Base-by-base conservation (phyloP, 805 yeast species). In the Starmerella etchellsii region DNA sequence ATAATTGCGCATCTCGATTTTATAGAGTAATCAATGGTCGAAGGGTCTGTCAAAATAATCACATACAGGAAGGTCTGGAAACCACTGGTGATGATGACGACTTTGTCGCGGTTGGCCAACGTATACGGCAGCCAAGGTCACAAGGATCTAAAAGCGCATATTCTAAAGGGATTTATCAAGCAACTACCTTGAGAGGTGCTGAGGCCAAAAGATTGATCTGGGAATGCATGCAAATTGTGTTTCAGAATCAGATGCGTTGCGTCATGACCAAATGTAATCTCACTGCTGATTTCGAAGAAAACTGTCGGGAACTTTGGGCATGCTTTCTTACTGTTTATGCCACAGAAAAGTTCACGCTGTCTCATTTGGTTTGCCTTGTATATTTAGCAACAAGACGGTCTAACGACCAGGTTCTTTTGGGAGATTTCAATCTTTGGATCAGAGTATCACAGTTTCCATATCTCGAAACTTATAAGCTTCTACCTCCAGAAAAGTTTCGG, bases 1-100 rank as follows among this genome's bases (percentile, higher is more conserved):
- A 81, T 48, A 88, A 88, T 64, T 88, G 98, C 61, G 74, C 81
- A 3, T 81, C 95, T 1, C 63, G 75, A 29, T 69, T 78, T 37
- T 88, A 83, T 74, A 69, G 78, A 37, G 59, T 73, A 24, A 63
- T 74, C 3, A 83, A 81, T 53, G 98, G 98, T 21, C 73, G 73
- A 37, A 70, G 76, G 42, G 78, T 87, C 10, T 88, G 98, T 57
- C 88, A 81, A 53, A 79, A 72, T 54, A 97, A 97, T 4, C 98
- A 88, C 61, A 85, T 87, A 18, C 72, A 74, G 59, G 88, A 78
- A 48, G 85, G 87, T 27, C 80, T 75, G 47, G 81, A 81, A 47
- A 68, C 11, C 37, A 61, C 74, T 26, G 70, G 73, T 16, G 62
- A 64, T n/a, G 61, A 58, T 44, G 66, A 62, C 44, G 52, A 66